These are phyloP conservation scores for Coemansia asiatica DNA, from an alignment of 192 early-diverging fungal species.

Conservation along the genomic window DNA sequence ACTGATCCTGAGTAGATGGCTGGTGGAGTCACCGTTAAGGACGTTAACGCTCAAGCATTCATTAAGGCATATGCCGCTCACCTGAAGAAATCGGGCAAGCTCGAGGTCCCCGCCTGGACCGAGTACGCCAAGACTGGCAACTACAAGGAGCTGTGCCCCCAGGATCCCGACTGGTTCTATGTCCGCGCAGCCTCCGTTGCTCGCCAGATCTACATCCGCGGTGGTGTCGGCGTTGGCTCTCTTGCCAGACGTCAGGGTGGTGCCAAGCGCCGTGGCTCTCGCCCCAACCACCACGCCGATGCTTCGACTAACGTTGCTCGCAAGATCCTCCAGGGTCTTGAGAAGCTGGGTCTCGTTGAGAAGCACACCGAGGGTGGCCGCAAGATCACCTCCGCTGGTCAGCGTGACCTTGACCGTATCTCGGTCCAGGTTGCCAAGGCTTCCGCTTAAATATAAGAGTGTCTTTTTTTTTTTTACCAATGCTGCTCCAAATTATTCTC, in stretches of 20 bases:
- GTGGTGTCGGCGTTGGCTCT: slow-evolving; percentile 88
- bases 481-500: background rate
- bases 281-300: slow-evolving; percentile 86
- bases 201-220: slow-evolving; percentile 96
- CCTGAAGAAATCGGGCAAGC: slow-evolving; percentile 98
- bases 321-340: slow-evolving; percentile 96
- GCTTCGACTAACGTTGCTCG: slow-evolving; percentile 90
- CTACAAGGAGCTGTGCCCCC: slow-evolving; percentile 96
- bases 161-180: slow-evolving; percentile 99
- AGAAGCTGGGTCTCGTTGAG: slow-evolving; percentile 98
- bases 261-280: slow-evolving; percentile 84
- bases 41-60: slow-evolving; percentile 94
- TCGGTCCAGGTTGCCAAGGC: slow-evolving; percentile 67
- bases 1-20: slow-evolving; percentile 54
- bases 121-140: slow-evolving; percentile 98
- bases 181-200: slow-evolving; percentile 93
- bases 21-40: slow-evolving; percentile 91
- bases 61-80: slow-evolving; percentile 98
- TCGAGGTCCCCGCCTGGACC: slow-evolving; percentile 98
- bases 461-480: background rate
- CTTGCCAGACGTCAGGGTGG: slow-evolving; percentile 94
- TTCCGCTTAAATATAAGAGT: slow-evolving; percentile 9
- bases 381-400: slow-evolving; percentile 91
- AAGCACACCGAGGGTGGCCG: slow-evolving; percentile 92
- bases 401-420: slow-evolving; percentile 99